Base-by-base conservation (phyloP, 805 yeast genomes). In the Candida insectorum region DNA sequence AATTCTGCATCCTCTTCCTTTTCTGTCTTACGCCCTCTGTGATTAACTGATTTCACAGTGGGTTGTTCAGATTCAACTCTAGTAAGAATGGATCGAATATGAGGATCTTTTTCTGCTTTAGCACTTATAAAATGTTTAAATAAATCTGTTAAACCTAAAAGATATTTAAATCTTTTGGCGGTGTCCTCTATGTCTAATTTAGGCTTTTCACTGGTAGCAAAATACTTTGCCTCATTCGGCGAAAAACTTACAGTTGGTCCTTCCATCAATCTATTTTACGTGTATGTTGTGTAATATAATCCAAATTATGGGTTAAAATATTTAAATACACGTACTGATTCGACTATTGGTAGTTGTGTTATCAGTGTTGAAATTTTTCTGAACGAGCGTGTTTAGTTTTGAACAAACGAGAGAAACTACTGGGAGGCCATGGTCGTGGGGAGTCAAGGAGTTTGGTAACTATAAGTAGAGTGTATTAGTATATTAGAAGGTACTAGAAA, bases 1-100 rank as follows among this genome's bases (percentile, higher is more conserved):
- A 89, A 69, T 56, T 89, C 97, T 2, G 86, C 93, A 24, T 65
- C 71, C 22, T 56, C 66, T 30, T 66, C 73, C 58, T 86, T 83
- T 59, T 93, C 97, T 0, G 96, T 79, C 51, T 89, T 93, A 44
- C 97, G 73, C 34, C 85, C 78, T 30, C 93, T 79, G 16, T 36
- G 37, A 35, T 63, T 67, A 31, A 63, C 36, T 8, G 47, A 40
- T 2, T 34, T 24, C 4, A 7, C 16, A 11, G n/a, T 12, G 4
- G 15, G 9, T 8, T 17, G 3, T 3, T 33, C 40, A 18, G 10
- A 13, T 26, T 39, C 36, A 11, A 75, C 51, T 26, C 58, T 44
- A 16, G 71, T 64, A 36, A 80, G 56, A 5, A 80, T 81, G 40
- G 68, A 55, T 31, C 67, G 65, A 48, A 81, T 77, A 16, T 59